These are phyloP conservation scores for Omphalea diandra DNA, from an alignment of 441 rosid genomes.

Conservation along the genomic window DNA sequence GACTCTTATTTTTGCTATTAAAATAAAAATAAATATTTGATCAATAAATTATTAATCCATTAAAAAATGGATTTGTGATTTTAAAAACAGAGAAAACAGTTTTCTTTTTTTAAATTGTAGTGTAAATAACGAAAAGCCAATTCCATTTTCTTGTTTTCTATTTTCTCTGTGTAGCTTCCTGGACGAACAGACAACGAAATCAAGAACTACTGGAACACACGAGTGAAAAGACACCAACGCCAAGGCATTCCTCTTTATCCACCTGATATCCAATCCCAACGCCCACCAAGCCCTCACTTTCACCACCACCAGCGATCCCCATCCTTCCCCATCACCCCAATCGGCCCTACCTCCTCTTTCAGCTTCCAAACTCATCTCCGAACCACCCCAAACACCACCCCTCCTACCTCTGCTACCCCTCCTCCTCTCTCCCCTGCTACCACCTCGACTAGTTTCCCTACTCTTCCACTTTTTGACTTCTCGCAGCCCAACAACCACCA, in stretches of 20 bases:
- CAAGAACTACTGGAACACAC: conserved; percentile 91
- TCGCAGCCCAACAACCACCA: conserved; percentile 23
- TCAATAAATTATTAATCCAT: no score
- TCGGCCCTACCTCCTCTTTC: conserved; percentile 16
- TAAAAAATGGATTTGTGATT: no score
- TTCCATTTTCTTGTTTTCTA: background rate
- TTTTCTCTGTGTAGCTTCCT: conserved; percentile 57
- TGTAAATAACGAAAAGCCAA: background rate
- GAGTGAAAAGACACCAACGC: conserved; percentile 76
- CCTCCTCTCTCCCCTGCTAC: conserved; percentile 33
- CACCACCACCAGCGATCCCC: conserved; percentile 4
- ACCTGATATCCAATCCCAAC: conserved; percentile 53
- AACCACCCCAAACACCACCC: conserved; percentile 32
- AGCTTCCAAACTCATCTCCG: conserved; percentile 26
- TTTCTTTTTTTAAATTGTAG: background rate
- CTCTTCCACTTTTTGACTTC: conserved; percentile 14
- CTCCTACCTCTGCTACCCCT: conserved; percentile 27
- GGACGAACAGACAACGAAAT: conserved; percentile 96
- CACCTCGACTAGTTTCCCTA: conserved; percentile 17
- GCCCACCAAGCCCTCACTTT: conserved; percentile 23
- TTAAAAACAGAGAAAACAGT: background rate
- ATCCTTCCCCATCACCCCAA: background rate
- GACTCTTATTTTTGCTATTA: no score
- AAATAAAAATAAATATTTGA: no score
- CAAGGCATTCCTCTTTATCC: conserved; percentile 88